phyloP scores from a whole-genome alignment of 768 basidiomycete genomes.

The Kwoniella botswanensis region DNA sequence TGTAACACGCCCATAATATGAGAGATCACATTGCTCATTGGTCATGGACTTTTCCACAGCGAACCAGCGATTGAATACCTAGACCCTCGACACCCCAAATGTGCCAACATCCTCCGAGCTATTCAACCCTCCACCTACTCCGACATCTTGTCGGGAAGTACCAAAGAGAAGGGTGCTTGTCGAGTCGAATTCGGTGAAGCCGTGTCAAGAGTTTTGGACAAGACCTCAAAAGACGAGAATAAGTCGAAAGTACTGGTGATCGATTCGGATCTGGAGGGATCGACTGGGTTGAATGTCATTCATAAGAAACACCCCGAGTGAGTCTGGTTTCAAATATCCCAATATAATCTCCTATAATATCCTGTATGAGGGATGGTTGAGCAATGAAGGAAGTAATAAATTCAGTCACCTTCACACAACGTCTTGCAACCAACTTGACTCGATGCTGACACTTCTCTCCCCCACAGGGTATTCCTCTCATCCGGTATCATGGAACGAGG shows the following conservation, averaged over 20 bases:
- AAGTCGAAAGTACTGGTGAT: constrained; percentile 83
- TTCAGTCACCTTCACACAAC: not conserved
- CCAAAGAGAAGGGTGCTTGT: constrained; percentile 77
- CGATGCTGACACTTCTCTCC: not conserved
- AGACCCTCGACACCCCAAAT: constrained; percentile 65
- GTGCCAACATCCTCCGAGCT: constrained; percentile 66
- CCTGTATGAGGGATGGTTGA: too few relatives aligned
- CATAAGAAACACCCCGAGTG: constrained; percentile 90
- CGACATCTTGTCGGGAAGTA: constrained; percentile 72
- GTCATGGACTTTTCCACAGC: constrained; percentile 55
- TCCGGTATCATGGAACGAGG: constrained; percentile 70
- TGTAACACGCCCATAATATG: too few relatives aligned
- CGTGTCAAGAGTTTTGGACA: constrained; percentile 76
- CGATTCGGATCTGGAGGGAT: constrained; percentile 85
- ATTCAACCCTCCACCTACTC: constrained; percentile 68
- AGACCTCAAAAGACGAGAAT: constrained; percentile 74
- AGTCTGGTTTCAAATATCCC: constrained; percentile 63
- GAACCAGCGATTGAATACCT: constrained; percentile 80
- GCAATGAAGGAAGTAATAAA: constrained; percentile 66
- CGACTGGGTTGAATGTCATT: constrained; percentile 83
- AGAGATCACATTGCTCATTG: too few relatives aligned
- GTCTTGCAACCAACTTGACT: not conserved
- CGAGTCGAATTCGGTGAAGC: constrained; percentile 85
- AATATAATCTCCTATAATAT: too few relatives aligned
- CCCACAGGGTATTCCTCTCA: constrained; percentile 31